phyloP scores from a whole-genome alignment of 495 filamentous ascomycete species.

The Ramalina intermedia region DNA sequence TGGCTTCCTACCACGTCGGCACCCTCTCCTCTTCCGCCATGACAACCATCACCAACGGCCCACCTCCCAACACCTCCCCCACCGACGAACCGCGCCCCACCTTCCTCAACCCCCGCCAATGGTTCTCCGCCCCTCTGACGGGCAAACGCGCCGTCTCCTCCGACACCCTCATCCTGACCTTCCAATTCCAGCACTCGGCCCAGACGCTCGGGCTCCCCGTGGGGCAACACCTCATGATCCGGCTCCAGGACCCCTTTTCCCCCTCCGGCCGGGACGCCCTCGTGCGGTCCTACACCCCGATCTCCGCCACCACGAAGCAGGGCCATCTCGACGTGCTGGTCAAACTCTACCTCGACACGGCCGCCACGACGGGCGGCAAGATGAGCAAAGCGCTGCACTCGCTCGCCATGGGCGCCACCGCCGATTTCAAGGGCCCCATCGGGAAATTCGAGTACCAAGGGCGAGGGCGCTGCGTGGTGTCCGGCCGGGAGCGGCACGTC shows the following conservation, averaged over 20 bases:
- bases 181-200: constrained; percentile 56
- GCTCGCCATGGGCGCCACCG: constrained; percentile 50
- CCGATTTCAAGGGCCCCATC: constrained; percentile 85
- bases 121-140: constrained; percentile 54
- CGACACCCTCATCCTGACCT: constrained; percentile 75
- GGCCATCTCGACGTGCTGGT: constrained; percentile 64
- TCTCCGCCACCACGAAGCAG: constrained; percentile 45
- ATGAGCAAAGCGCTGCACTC: constrained; percentile 76
- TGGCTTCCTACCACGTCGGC: constrained; percentile 79
- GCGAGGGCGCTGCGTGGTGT: constrained; percentile 47
- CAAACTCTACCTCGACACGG: constrained; percentile 68
- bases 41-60: constrained; percentile 28
- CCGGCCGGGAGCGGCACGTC: constrained; percentile 42
- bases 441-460: constrained; percentile 78
- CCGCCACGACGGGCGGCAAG: constrained; percentile 48
- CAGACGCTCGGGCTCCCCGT: constrained; percentile 69
- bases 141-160: constrained; percentile 53
- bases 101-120: constrained; percentile 59
- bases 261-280: constrained; percentile 40
- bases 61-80: constrained; percentile 12
- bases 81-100: constrained; percentile 30
- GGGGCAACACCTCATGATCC: constrained; percentile 84
- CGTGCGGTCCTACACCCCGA: constrained; percentile 80
- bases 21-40: constrained; percentile 47
- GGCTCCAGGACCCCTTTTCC: constrained; percentile 53